phyloP scores from a whole-genome alignment of 1,284 basidiomycete genomes.

The Trichosporon sp. region DNA sequence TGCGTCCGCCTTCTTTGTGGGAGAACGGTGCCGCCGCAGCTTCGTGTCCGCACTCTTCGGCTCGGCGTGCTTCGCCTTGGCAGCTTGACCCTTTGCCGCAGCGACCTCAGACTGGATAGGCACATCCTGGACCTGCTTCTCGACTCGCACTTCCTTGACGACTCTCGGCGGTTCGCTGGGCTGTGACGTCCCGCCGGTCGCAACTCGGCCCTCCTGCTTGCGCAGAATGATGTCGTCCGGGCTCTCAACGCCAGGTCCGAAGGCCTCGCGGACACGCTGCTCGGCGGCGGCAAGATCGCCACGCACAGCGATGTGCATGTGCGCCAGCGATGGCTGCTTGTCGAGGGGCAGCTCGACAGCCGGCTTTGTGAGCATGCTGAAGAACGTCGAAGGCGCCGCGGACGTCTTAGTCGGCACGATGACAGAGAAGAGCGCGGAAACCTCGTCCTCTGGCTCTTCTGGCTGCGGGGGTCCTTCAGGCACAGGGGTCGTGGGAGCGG shows the following conservation, averaged over 20 bases:
- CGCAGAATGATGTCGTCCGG: conserved; percentile 54
- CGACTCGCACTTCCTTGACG: conserved; percentile 12
- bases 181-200: conserved; percentile 24
- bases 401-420: background rate
- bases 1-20: background rate
- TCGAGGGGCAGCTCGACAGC: background rate
- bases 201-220: conserved; percentile 50
- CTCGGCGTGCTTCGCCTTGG: background rate
- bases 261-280: conserved; percentile 31
- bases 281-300: conserved; percentile 26
- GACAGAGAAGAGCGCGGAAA: conserved; percentile 6
- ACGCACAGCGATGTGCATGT: conserved; percentile 31
- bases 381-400: conserved; percentile 31
- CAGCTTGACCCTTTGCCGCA: background rate
- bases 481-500: conserved; percentile 6
- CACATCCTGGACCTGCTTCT: conserved; percentile 4
- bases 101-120: background rate
- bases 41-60: background rate
- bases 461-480: conserved; percentile 7
- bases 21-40: background rate
- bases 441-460: conserved; percentile 3
- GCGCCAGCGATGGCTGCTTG: conserved; percentile 17
- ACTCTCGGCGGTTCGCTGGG: background rate
- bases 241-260: conserved; percentile 43
- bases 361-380: conserved; percentile 39